Conservation (phyloP, 768 basidiomycete genomes). For the Tulasnella sp. region DNA sequence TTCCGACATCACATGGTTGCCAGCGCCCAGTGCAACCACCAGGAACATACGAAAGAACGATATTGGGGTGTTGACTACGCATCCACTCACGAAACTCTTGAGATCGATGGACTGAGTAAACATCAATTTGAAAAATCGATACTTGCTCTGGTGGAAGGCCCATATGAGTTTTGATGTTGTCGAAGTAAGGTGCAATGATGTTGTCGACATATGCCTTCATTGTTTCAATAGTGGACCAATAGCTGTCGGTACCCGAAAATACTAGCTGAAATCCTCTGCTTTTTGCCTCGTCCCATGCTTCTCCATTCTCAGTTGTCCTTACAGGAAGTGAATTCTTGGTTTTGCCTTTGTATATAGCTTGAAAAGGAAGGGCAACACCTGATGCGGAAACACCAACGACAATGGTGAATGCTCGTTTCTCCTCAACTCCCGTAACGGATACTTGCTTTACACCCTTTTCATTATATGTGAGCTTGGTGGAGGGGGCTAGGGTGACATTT, state of each 20-base stretch:
- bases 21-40: slow-evolving; percentile 26
- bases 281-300: slow-evolving; percentile 14
- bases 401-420: slow-evolving; percentile 34
- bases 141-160: neutral
- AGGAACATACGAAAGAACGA: slow-evolving; percentile 27
- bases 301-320: slow-evolving; percentile 16
- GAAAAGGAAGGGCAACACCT: slow-evolving; percentile 29
- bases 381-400: slow-evolving; percentile 25
- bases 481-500: slow-evolving; percentile 23
- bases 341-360: slow-evolving; percentile 29
- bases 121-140: slow-evolving; percentile 14
- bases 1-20: slow-evolving; percentile 26
- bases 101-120: slow-evolving; percentile 30
- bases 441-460: slow-evolving; percentile 28
- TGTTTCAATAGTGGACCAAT: slow-evolving; percentile 15
- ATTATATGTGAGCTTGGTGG: slow-evolving; percentile 24
- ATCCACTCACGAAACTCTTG: slow-evolving; percentile 29
- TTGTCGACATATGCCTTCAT: slow-evolving; percentile 6
- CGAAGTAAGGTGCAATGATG: slow-evolving; percentile 14
- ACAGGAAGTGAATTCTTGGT: slow-evolving; percentile 22
- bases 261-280: slow-evolving; percentile 22
- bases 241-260: slow-evolving; percentile 19
- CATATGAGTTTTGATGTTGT: neutral
- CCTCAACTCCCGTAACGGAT: slow-evolving; percentile 26
- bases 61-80: slow-evolving; percentile 22